A percentile compares a stretch with the other conserved stretches of the same genome.
Evolutionary conservation across 805 yeast species (phyloP).

Genomic region (Kuraishia borneana): DNA sequence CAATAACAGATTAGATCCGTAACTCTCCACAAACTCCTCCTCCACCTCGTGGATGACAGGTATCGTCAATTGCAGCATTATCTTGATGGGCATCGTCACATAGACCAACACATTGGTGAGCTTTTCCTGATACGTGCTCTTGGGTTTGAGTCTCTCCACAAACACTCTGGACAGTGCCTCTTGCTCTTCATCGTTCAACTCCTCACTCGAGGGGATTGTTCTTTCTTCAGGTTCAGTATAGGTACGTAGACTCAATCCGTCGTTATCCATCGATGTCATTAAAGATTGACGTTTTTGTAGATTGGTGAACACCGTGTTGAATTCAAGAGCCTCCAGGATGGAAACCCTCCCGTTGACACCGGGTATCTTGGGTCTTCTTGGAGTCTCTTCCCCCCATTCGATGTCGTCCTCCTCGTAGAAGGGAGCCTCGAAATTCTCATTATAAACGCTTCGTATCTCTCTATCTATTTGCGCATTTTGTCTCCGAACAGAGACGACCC

Average conservation of each 20-base stretch:
- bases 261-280: background rate
- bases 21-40: conserved; percentile 3
- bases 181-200: background rate
- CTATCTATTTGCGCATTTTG: conserved; percentile 8
- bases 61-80: conserved; percentile 17
- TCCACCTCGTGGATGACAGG: conserved; percentile 21
- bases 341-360: conserved; percentile 1
- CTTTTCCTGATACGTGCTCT: background rate
- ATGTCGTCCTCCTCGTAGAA: conserved; percentile 3
- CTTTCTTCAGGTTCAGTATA: background rate
- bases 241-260: background rate
- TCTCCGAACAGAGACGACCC: conserved; percentile 9
- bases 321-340: conserved; percentile 8
- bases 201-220: background rate
- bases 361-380: background rate
- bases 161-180: background rate
- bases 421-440: conserved; percentile 10
- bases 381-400: background rate
- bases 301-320: conserved; percentile 4
- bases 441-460: conserved; percentile 16
- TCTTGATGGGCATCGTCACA: conserved; percentile 12
- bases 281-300: conserved; percentile 4
- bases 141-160: background rate
- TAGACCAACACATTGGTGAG: background rate
- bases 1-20: conserved; percentile 8